Evolutionary conservation across 257 asterid species (phyloP).

Genomic region (Solanum tarapatanum): DNA sequence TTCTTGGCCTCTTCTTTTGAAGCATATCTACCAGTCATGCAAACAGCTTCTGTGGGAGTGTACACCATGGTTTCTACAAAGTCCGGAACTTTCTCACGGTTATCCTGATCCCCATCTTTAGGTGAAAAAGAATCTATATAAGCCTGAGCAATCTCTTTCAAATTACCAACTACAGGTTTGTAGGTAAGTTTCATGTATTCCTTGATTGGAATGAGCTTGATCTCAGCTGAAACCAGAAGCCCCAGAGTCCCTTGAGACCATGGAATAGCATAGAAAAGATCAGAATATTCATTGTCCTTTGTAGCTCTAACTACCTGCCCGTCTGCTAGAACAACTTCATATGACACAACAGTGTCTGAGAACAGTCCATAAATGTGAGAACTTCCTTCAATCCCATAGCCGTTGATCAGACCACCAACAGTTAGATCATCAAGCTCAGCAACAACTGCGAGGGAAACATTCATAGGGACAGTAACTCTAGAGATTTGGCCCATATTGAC

Average conservation of each 20-base stretch:
- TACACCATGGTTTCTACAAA: conserved; percentile 86
- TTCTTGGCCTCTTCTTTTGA: conserved; percentile 81
- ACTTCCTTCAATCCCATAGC: conserved; percentile 96
- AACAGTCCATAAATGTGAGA: conserved; percentile 82
- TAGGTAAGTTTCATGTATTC: conserved; percentile 89
- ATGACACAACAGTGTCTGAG: conserved; percentile 90
- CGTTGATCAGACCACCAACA: conserved; percentile 95
- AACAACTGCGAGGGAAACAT: conserved; percentile 81
- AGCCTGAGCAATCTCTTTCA: conserved; percentile 72
- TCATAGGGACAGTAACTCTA: conserved; percentile 81
- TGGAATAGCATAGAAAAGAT: conserved; percentile 63
- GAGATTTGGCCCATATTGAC: conserved; percentile 93
- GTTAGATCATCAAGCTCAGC: conserved; percentile 25
- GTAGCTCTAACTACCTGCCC: conserved; percentile 47
- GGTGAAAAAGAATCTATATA: conserved; percentile 80
- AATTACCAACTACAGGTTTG: conserved; percentile 67
- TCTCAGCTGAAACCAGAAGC: background rate
- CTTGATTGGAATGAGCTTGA: conserved; percentile 41
- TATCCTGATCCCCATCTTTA: conserved; percentile 12
- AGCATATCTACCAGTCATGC: conserved; percentile 77
- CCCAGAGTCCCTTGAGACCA: conserved; percentile 92
- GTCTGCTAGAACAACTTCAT: conserved; percentile 76
- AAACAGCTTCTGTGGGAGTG: conserved; percentile 60
- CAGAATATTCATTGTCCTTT: background rate
- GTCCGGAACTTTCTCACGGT: conserved; percentile 75